Evolutionary conservation across 202 grass and related monocot genomes (phyloP).

Genomic region (Musa balbisiana): DNA sequence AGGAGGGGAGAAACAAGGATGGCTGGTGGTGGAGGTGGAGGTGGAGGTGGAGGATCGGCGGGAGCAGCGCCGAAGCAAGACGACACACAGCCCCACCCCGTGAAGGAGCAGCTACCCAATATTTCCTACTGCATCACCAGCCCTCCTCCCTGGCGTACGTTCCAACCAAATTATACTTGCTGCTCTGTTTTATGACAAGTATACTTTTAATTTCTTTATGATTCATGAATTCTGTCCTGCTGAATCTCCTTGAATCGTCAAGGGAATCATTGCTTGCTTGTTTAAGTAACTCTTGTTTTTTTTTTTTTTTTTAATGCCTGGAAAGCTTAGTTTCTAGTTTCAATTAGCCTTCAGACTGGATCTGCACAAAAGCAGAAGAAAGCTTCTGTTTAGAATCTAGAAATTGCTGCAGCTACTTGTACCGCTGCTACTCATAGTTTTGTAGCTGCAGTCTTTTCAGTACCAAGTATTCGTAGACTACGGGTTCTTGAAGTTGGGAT

Average conservation of each 20-base stretch:
- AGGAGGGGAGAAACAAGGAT: not conserved
- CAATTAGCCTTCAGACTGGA: too few species aligned
- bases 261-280: too few species aligned
- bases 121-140: slow-evolving; percentile 14
- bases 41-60: not conserved
- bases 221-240: not conserved
- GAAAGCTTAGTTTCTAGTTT: too few species aligned
- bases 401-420: too few species aligned
- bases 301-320: too few species aligned
- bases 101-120: slow-evolving; percentile 10
- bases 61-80: not conserved
- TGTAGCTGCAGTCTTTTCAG: too few species aligned
- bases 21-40: not conserved
- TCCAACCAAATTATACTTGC: not conserved
- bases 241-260: too few species aligned
- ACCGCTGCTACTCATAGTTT: too few species aligned
- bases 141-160: slow-evolving; percentile 9
- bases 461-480: not conserved
- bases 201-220: not conserved
- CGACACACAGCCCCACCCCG: not conserved
- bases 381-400: too few species aligned
- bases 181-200: not conserved
- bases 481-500: not conserved
- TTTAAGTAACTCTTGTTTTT: too few species aligned
- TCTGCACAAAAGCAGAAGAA: too few species aligned